phyloP scores from a whole-genome alignment of 805 yeast genomes.

The Priceomyces carsonii region DNA sequence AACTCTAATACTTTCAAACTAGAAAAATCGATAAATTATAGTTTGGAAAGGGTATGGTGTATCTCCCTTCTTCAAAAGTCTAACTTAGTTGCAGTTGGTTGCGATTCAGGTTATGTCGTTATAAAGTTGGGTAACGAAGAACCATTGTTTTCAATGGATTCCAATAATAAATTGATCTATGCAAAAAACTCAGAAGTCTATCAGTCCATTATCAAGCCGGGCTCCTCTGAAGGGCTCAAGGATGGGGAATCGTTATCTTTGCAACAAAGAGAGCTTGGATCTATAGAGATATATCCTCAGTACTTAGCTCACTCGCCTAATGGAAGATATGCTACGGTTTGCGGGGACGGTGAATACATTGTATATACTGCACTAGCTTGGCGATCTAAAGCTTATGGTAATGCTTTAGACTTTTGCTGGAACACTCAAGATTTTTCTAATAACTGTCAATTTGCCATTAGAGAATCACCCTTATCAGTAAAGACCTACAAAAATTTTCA shows the following conservation, averaged over 20 bases:
- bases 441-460: constrained; percentile 68
- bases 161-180: constrained; percentile 88
- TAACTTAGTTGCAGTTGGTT: constrained; percentile 86
- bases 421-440: constrained; percentile 77
- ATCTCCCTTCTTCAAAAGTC: constrained; percentile 69
- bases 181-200: constrained; percentile 88
- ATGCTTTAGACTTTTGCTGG: constrained; percentile 92
- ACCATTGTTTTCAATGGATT: constrained; percentile 92
- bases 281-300: constrained; percentile 90
- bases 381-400: constrained; percentile 94
- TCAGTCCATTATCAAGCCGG: constrained; percentile 72
- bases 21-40: constrained; percentile 87
- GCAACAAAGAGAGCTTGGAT: constrained; percentile 88
- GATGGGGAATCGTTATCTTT: constrained; percentile 82
- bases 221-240: constrained; percentile 60
- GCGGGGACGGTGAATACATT: constrained; percentile 97
- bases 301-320: constrained; percentile 90
- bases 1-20: constrained; percentile 90
- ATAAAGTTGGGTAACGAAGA: constrained; percentile 90
- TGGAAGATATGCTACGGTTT: constrained; percentile 94
- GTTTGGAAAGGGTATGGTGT: constrained; percentile 98
- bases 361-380: constrained; percentile 96
- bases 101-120: constrained; percentile 91
- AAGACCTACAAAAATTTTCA: constrained; percentile 82
- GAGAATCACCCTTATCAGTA: constrained; percentile 66